Base-by-base conservation (phyloP, 164 flowering plant species). In the Chimonanthus praecox region DNA sequence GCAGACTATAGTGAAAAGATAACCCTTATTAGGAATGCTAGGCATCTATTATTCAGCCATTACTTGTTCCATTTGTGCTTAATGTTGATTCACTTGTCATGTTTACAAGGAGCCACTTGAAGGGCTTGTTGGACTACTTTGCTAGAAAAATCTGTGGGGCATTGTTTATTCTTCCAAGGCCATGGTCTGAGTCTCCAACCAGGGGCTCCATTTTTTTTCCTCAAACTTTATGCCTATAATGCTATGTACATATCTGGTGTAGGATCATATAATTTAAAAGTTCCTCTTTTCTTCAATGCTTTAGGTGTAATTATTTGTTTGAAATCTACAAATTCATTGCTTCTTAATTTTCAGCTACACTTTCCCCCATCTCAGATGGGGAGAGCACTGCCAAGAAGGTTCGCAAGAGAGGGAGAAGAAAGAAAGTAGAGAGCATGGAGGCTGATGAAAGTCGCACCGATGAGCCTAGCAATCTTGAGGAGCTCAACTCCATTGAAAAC, bases 401-500 rank as follows among this genome's bases (percentile, higher is more conserved):
- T 50, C 74, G 78, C 67, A 79, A 81, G 70, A 71, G 82, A 68
- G 87, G 84, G 80, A 76, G 82, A 7, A 86, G 82, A 77, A 83
- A 77, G 73, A 76, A 81, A 73, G 74, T 70, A 58, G 82, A 72
- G 43, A 72, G 70, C 47, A 33, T 46, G 48, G 87, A 73, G 69
- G 83, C 76, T 64, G 64, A 78, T 54, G 64, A 80, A 79, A 85
- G 79, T 80, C 88, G 80, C 58, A 76, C 33, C 48, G 64, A 69
- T 47, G 89, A 83, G 69, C 49, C 62, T 51, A 83, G 84, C 75
- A 84, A 87, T 43, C 49, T 10, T 3, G 90, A 85, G 69, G 83
- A 75, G 9, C 74, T 77, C 2, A 15, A 72, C 45, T 71, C 71
- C 46, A 4, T 63, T 51, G 73, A 72, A 60, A 73, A 60, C 60